Base-by-base conservation (phyloP, 305 asterid species). In the Coffea humblotiana region DNA sequence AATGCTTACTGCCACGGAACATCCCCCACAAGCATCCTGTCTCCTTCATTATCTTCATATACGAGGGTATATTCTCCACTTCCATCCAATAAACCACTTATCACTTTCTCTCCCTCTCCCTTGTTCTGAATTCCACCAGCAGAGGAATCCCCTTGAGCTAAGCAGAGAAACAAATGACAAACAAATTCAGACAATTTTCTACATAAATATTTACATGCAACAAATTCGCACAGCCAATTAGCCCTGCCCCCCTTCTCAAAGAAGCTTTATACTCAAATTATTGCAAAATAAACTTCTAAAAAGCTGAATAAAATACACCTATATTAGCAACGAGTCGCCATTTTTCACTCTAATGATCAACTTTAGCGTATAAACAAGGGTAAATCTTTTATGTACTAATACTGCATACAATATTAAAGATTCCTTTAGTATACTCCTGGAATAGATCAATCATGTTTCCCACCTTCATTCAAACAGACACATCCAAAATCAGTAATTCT, bases 1-100 rank as follows among this genome's bases (percentile, higher is more conserved):
- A 88, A 89, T 86, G 91, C 97, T 89, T 92, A 94, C 98, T 87
- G 90, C 98, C 98, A 94, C 77, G 97, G 97, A 83, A 94, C 98
- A 90, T 94, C 97, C 73, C 97, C 97, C 79, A 92, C 98, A 82
- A 94, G 98, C 98, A 93, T 93, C 84, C 93, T 93, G 87, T 94
- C 98, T 73, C 98, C 98, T 91, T 94, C 98, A 79, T 94, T 90
- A 90, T 94, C 98, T 85, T 94, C 98, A 86, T 93, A 94, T 52
- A 94, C 96, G 51, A 94, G 97, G 74, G 98, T 92, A 92, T 93
- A 94, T 91, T 91, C 97, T 64, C 98, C 97, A 84, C 93, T 90
- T 54, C 98, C 92, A 37, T 93, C 95, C 88, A 95, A 84, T 52
- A 93, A 79, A 9, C 98, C 93, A 58, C 90, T 90, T 3, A 91